Conservation (phyloP, 257 asterid genomes). For the Agastache rugosa region DNA sequence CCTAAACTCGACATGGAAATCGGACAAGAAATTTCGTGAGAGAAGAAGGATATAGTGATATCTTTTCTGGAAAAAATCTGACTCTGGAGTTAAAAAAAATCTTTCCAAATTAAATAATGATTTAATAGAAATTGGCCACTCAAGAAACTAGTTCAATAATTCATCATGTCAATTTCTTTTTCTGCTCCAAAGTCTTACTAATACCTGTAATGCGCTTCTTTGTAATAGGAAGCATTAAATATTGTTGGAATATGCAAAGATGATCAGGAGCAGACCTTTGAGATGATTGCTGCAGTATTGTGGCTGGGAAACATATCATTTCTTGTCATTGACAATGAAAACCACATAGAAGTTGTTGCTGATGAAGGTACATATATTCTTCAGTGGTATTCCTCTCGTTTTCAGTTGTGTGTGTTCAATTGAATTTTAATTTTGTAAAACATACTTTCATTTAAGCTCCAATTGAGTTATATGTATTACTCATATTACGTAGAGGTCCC, state of each 20-base stretch:
- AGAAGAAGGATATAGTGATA: no score
- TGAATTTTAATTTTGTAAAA: no score
- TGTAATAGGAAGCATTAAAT: conserved; percentile 74
- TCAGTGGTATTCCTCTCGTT: conserved; percentile 26
- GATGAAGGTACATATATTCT: conserved; percentile 70
- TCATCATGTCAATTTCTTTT: conserved; percentile 29
- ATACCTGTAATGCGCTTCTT: conserved; percentile 32
- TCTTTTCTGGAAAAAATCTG: background rate
- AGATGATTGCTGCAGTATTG: conserved; percentile 88
- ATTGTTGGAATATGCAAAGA: conserved; percentile 66
- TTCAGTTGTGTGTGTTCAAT: background rate
- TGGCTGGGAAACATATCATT: conserved; percentile 98
- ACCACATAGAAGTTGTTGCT: conserved; percentile 69
- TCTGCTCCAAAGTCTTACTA: conserved; percentile 33
- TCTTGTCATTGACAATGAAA: conserved; percentile 65
- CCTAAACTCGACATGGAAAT: no score
- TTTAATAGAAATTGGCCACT: background rate
- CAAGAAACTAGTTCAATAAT: background rate
- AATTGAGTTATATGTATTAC: no score
- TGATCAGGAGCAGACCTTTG: conserved; percentile 75
- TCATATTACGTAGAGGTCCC: no score
- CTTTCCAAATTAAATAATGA: background rate
- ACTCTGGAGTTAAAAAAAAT: background rate
- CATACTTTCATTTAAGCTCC: background rate
- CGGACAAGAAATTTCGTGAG: no score